phyloP scores from a whole-genome alignment of 1,284 basidiomycete genomes.

The Malassezia sympodialis region DNA sequence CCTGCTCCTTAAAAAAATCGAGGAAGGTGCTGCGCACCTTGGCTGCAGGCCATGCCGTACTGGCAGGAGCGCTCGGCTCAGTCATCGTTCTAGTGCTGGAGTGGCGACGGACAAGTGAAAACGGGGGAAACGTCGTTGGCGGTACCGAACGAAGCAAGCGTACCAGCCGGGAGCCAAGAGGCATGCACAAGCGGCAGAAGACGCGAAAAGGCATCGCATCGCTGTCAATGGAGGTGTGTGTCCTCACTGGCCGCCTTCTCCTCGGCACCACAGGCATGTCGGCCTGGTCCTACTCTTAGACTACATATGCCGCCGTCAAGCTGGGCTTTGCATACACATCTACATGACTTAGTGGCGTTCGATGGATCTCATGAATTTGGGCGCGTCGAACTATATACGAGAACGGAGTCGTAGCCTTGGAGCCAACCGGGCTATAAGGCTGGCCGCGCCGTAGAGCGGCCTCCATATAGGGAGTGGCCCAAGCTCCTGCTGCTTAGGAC shows the following conservation, averaged over 20 bases:
- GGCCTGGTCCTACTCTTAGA: too few species aligned
- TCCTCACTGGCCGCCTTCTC: neutral
- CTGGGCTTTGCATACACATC: too few species aligned
- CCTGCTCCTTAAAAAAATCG: slow-evolving; percentile 64
- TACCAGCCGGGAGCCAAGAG: slow-evolving; percentile 10
- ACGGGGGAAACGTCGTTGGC: neutral
- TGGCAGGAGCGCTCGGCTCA: slow-evolving; percentile 30
- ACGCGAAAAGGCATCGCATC: neutral
- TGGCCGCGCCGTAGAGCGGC: too few species aligned
- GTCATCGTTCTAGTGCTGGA: slow-evolving; percentile 1
- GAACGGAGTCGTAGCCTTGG: too few species aligned
- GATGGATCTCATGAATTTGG: too few species aligned
- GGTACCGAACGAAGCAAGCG: slow-evolving; percentile 6
- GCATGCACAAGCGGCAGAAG: slow-evolving; percentile 12
- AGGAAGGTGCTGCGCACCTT: slow-evolving; percentile 66
- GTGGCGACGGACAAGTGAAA: neutral
- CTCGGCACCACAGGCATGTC: neutral
- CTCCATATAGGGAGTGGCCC: too few species aligned
- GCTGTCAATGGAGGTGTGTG: slow-evolving; percentile 14
- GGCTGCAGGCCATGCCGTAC: slow-evolving; percentile 57
- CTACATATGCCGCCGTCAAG: too few species aligned
- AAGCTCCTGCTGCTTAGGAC: neutral
- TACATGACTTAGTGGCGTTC: too few species aligned
- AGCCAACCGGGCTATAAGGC: too few species aligned
- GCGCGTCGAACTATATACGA: too few species aligned